These are phyloP conservation scores for Boletus rubropictus DNA, from an alignment of 768 basidiomycete genomes.

Conservation along the genomic window DNA sequence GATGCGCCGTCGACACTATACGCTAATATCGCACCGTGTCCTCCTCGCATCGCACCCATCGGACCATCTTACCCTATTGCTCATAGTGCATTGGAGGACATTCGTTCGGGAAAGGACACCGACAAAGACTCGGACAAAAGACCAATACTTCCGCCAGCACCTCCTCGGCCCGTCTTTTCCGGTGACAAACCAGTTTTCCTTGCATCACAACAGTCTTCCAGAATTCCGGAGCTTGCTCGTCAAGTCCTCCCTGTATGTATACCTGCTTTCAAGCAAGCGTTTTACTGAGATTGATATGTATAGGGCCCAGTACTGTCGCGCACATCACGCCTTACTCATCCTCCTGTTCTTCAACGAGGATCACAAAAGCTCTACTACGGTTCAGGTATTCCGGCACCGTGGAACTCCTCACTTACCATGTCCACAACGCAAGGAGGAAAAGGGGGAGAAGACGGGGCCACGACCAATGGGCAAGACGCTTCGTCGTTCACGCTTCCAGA, in stretches of 20 bases:
- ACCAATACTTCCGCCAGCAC: constrained; percentile 30
- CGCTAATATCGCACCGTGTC: constrained; percentile 50
- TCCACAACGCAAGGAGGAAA: constrained; percentile 20
- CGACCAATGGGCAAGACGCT: constrained; percentile 21
- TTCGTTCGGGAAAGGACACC: constrained; percentile 37
- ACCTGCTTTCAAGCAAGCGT: background rate
- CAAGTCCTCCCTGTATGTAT: constrained; percentile 60
- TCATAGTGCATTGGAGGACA: constrained; percentile 27
- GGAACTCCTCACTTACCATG: constrained; percentile 34
- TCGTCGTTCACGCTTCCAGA: constrained; percentile 37
- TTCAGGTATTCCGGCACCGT: constrained; percentile 36
- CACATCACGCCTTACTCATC: constrained; percentile 59
- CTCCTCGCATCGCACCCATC: constrained; percentile 57
- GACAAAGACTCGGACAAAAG: constrained; percentile 49
- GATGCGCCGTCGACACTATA: constrained; percentile 63
- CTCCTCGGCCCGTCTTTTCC: constrained; percentile 37
- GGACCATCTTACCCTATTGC: constrained; percentile 63
- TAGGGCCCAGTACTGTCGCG: constrained; percentile 54
- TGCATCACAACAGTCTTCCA: constrained; percentile 55
- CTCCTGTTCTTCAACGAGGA: constrained; percentile 52
- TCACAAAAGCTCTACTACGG: constrained; percentile 39
- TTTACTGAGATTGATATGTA: constrained; percentile 5
- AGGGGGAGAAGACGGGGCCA: constrained; percentile 18
- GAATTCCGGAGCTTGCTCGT: constrained; percentile 63
- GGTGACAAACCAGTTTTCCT: constrained; percentile 56